These are phyloP conservation scores for Candida frijolesensis DNA, from an alignment of 1,139 yeast genomes.

Conservation along the genomic window DNA sequence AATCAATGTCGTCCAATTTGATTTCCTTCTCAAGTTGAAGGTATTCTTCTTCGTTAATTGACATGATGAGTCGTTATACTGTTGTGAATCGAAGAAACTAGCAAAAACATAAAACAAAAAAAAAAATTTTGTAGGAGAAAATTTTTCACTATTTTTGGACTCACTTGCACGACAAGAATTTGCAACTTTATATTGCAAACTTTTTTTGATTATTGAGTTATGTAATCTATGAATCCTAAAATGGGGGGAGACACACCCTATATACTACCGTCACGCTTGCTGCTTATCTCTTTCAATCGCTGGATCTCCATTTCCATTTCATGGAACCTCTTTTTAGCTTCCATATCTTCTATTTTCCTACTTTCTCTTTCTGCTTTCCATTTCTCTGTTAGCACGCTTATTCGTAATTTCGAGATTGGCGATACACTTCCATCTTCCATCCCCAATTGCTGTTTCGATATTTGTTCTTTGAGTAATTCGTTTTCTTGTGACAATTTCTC, in stretches of 20 bases:
- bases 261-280: neutral
- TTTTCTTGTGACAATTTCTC: slow-evolving; percentile 17
- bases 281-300: slow-evolving; percentile 29
- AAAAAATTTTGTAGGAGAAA: slow-evolving; percentile 1
- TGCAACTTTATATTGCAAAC: neutral
- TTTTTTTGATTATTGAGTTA: no score
- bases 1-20: slow-evolving; percentile 68
- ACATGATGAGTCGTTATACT: slow-evolving; percentile 8
- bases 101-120: neutral
- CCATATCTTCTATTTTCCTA: slow-evolving; percentile 58
- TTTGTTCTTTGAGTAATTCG: neutral
- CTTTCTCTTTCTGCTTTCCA: slow-evolving; percentile 77
- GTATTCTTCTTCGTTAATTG: slow-evolving; percentile 19
- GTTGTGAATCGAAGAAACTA: neutral
- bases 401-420: slow-evolving; percentile 48
- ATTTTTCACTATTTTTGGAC: slow-evolving; percentile 2
- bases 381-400: slow-evolving; percentile 62
- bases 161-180: neutral
- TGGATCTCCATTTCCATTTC: slow-evolving; percentile 61
- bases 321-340: slow-evolving; percentile 51
- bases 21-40: slow-evolving; percentile 50
- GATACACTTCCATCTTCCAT: slow-evolving; percentile 12
- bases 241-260: neutral
- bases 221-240: no score
- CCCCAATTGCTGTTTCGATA: neutral